phyloP scores from a whole-genome alignment of 2,329 filamentous ascomycete genomes.

The Aureobasidium mangrovei region DNA sequence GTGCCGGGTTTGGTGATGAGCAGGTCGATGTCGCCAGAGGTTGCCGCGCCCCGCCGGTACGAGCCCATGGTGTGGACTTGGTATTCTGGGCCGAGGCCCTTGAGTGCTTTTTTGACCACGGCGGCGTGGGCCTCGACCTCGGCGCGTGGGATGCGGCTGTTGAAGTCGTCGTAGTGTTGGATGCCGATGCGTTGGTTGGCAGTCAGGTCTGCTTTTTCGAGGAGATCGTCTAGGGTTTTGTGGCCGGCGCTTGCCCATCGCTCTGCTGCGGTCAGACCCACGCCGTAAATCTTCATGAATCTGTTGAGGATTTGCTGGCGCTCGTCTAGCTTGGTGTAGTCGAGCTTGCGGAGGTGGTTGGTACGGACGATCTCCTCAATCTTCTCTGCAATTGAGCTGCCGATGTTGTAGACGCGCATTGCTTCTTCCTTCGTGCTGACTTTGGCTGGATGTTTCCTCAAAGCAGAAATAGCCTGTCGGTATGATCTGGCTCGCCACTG shows the following conservation, averaged over 20 bases:
- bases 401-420: constrained; percentile 57
- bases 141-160: constrained; percentile 63
- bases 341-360: constrained; percentile 60
- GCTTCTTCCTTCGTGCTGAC: constrained; percentile 65
- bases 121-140: constrained; percentile 65
- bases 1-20: constrained; percentile 65
- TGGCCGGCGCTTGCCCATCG: constrained; percentile 71
- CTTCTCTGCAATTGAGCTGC: constrained; percentile 65
- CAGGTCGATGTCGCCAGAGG: constrained; percentile 76
- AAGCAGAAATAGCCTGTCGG: constrained; percentile 63
- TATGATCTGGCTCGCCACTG: constrained; percentile 70
- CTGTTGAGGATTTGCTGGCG: constrained; percentile 55
- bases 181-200: constrained; percentile 66
- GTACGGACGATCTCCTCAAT: constrained; percentile 84
- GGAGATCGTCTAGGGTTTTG: constrained; percentile 64
- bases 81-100: constrained; percentile 52
- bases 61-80: constrained; percentile 72
- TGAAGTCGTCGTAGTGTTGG: constrained; percentile 71
- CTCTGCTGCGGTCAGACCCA: constrained; percentile 59
- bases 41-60: constrained; percentile 67
- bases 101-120: constrained; percentile 53
- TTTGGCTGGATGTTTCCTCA: constrained; percentile 56
- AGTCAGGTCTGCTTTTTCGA: constrained; percentile 52
- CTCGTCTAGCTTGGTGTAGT: constrained; percentile 60
- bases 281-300: constrained; percentile 74